Evolutionary conservation across 768 basidiomycete species (phyloP), one percentile per base, ranked within the genome.

Genomic region (Leucocoprinus sp.): DNA sequence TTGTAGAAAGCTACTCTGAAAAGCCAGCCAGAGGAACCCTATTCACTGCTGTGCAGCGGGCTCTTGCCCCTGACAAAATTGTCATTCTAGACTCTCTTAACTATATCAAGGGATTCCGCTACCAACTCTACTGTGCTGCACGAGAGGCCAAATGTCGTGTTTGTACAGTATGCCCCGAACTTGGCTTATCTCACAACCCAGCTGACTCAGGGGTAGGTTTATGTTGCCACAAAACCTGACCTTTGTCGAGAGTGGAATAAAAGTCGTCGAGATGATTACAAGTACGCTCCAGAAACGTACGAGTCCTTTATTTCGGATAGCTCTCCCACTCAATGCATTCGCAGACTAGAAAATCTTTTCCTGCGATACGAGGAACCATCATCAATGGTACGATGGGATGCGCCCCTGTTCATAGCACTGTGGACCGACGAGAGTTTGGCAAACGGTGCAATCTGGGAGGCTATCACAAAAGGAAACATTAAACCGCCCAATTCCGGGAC

Each of bases 381-480:
- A 0, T 93, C 93, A 3, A 93, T 93, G 85, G 93, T 89, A n/a
- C 80, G 95, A 39, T 99, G 95, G 95, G 95, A 99, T 62, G 88
- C 95, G 0, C 95, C 96, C 0, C 73, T 98, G 33, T 88, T 96
- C 60, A 91, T 88, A 1, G 66, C 96, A 1, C 65, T 81, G 3
- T 90, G 83, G 76, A 72, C 76, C 22, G 90, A 92, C 49, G 68
- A 76, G 12, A 68, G 71, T 22, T 60, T 84, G 7, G 83, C 87
- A 3, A 71, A 70, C 11, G 70, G 80, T 6, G 74, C 76, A 12
- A 84, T 99, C 18, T 96, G 87, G 83, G 71, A 79, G 12, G 82
- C 88, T 0, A 65, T 93, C 27, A 89, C 82, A 3, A 82, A 74
- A 47, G 90, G 89, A 2, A 69, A 68, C 46, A 71, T 95, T 51